phyloP scores from a whole-genome alignment of 108 stramenopile species.

The Pseudonitzschia pungens region DNA sequence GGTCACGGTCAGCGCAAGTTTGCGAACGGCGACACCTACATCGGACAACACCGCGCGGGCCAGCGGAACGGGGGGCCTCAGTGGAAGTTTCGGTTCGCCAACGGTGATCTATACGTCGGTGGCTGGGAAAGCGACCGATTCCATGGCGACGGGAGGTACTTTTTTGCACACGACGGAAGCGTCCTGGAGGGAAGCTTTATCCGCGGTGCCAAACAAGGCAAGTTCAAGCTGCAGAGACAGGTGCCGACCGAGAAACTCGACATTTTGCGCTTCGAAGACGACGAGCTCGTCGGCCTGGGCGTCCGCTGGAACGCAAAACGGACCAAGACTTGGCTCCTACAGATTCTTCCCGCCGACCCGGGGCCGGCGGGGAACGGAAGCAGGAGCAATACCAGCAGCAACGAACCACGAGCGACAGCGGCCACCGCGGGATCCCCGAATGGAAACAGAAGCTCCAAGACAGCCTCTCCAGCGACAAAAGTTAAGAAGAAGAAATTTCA shows the following conservation, averaged over 20 bases:
- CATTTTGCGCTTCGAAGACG: slow-evolving; percentile 54
- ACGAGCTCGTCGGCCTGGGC: slow-evolving; percentile 47
- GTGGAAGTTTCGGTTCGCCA: slow-evolving; percentile 13
- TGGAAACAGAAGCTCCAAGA: neutral
- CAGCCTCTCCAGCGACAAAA: neutral
- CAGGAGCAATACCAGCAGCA: neutral
- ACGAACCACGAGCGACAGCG: neutral
- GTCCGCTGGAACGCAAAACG: slow-evolving; percentile 66
- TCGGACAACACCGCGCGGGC: slow-evolving; percentile 40
- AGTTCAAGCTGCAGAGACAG: slow-evolving; percentile 53
- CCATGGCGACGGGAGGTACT: slow-evolving; percentile 67
- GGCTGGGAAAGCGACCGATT: slow-evolving; percentile 33
- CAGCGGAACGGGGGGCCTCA: slow-evolving; percentile 7
- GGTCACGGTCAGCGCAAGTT: slow-evolving; percentile 61
- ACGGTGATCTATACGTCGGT: slow-evolving; percentile 27
- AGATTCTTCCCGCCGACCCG: neutral
- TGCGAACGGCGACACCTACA: slow-evolving; percentile 64
- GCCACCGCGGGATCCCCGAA: neutral
- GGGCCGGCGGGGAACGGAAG: neutral
- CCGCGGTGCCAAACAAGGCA: slow-evolving; percentile 51
- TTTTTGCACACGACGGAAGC: slow-evolving; percentile 47
- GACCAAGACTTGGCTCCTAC: slow-evolving; percentile 55
- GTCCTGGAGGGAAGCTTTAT: slow-evolving; percentile 56
- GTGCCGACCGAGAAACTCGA: slow-evolving; percentile 50
- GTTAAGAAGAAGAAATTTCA: neutral